Evolutionary conservation across 257 asterid species (phyloP), one percentile per base, ranked within the genome.

Genomic region (Fraxinus quadrangulata): DNA sequence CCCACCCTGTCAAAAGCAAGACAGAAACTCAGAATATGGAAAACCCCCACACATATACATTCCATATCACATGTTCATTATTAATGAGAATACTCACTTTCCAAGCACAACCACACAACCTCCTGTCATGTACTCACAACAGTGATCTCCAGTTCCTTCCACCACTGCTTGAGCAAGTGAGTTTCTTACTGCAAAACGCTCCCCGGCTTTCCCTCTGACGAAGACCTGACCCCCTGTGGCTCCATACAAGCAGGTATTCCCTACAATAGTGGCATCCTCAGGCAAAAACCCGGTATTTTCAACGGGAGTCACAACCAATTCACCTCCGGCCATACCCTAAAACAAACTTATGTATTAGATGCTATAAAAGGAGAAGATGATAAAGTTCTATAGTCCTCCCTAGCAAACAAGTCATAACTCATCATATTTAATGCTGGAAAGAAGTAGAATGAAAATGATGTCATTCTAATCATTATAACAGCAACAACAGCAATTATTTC

Each of bases 281-380:
- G 99, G 97, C 79, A 71, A 71, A 73, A 96, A 93, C 81, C 99
- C 99, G 9, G 90, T 83, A 39, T 81, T 87, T 71, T 88, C 92
- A 3, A 85, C 96, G 1, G 99, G 99, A 75, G 91, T 89, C 56
- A 93, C 96, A 34, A 90, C 94, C 79, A 96, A 75, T 80, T 93
- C 98, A 54, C 99, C 99, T 76, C 99, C 99, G 13, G 99, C 98
- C 97, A 96, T 93, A 85, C 99, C 99, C 99, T 95, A 19, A 75
- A 79, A 73, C n/a, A 30, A 59, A 77, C 1, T 6, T 73, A 72
- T 68, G 63, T 37, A 63, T 83, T 69, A 83, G 78, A 77, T 56
- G 72, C 78, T 70, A 69, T 47, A 56, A 56, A 56, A 54, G 24
- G 7, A n/a, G 0, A 9, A 11, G 9, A 54, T 54, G 11, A 54